Evolutionary conservation across 768 basidiomycete genomes (phyloP).

Genomic region (Trametes cubensis): DNA sequence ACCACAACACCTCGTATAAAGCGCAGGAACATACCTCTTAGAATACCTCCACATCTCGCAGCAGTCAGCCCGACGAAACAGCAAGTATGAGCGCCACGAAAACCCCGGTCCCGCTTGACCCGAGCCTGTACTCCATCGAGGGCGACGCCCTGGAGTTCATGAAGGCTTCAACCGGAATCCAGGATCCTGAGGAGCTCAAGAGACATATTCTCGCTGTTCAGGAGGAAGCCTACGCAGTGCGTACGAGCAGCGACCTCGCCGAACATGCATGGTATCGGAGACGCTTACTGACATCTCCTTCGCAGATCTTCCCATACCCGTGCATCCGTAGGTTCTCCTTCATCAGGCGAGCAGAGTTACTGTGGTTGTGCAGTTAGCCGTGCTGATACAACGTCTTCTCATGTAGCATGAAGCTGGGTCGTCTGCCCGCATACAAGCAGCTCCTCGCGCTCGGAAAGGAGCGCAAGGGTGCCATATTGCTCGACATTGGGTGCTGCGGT

Average conservation of each 20-base stretch:
- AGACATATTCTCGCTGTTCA: conserved; percentile 30
- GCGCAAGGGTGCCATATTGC: conserved; percentile 38
- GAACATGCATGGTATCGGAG: not conserved
- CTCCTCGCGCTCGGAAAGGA: conserved; percentile 39
- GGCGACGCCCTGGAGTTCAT: conserved; percentile 28
- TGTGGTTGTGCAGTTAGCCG: not conserved
- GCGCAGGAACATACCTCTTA: not conserved
- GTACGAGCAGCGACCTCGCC: not conserved
- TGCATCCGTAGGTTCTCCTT: conserved; percentile 31
- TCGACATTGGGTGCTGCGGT: conserved; percentile 51
- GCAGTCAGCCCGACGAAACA: not conserved
- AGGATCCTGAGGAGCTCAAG: conserved; percentile 30
- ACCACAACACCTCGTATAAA: no score
- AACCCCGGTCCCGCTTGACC: conserved; percentile 11
- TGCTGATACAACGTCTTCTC: not conserved
- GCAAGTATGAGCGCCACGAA: not conserved
- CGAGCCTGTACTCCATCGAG: conserved; percentile 12
- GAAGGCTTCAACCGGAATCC: conserved; percentile 30
- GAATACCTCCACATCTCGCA: not conserved
- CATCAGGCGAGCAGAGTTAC: conserved; percentile 15
- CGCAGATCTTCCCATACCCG: conserved; percentile 30
- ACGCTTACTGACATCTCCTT: not conserved
- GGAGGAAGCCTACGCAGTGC: conserved; percentile 27
- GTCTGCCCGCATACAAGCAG: conserved; percentile 24
- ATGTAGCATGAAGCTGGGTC: conserved; percentile 24